A percentile compares a stretch with the other conserved stretches of the same genome.
phyloP scores from a whole-genome alignment of 148 eudicot genomes.

The Vaccinium corymbosum region DNA sequence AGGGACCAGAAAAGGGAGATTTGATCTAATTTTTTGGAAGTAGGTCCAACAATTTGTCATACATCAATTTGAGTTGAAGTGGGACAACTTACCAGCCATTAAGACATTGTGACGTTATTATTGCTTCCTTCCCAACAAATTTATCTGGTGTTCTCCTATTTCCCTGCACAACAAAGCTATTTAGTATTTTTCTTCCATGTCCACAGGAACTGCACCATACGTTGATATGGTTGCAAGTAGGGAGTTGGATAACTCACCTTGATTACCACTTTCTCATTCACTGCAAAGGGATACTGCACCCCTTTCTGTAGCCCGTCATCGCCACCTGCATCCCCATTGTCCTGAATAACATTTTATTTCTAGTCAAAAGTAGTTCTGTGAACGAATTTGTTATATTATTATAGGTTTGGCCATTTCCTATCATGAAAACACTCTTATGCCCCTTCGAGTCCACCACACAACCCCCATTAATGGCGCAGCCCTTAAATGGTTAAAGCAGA shows the following conservation, averaged over 20 bases:
- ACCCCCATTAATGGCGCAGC: too few relatives aligned
- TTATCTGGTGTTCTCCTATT: slow-evolving; percentile 87
- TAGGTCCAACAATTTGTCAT: not conserved
- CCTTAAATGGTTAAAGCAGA: too few relatives aligned
- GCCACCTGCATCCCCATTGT: slow-evolving; percentile 52
- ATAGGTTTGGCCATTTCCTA: not conserved
- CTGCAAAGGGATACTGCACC: slow-evolving; percentile 81
- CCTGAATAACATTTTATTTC: slow-evolving; percentile 34
- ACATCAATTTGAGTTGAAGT: slow-evolving; percentile 2
- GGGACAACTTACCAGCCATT: slow-evolving; percentile 84
- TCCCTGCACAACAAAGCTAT: slow-evolving; percentile 50
- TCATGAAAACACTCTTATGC: not conserved
- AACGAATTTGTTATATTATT: not conserved
- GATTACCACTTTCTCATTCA: slow-evolving; percentile 73
- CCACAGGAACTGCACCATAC: not conserved
- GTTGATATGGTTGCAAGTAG: not conserved
- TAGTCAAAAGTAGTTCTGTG: not conserved
- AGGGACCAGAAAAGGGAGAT: not conserved
- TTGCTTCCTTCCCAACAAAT: slow-evolving; percentile 91
- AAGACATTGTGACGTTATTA: slow-evolving; percentile 79
- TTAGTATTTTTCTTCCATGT: slow-evolving; percentile 7
- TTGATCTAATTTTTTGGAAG: not conserved
- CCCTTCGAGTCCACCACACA: not conserved
- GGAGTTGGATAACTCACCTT: slow-evolving; percentile 42
- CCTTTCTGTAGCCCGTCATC: slow-evolving; percentile 51